Evolutionary conservation across 1,284 basidiomycete genomes (phyloP), one percentile per base, ranked within the genome.

Genomic region (Coniferiporia weirii): DNA sequence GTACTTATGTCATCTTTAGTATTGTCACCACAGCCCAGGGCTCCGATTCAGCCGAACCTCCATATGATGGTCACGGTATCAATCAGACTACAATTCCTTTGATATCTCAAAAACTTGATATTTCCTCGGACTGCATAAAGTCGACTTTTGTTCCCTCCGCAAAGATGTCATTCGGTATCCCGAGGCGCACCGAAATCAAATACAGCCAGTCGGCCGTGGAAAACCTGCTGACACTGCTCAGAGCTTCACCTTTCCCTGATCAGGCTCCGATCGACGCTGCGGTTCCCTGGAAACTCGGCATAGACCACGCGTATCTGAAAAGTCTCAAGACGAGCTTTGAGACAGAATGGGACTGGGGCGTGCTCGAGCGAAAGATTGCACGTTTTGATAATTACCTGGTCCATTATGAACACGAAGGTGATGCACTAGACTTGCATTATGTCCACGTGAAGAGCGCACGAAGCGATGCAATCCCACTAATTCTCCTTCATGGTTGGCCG

Each of bases 401-500:
- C 19, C 59, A 61, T 20, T 61, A 63, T 48, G 61, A 64, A 20
- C 54, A 63, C 17, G 62, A 46, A 19, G 48, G 43, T 8, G 54
- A 65, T 35, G 34, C 49, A 6, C 27, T 65, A 32, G 56, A 61
- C 50, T 43, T 67, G 36, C 65, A 67, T 60, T 66, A 64, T 50
- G 53, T 68, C 1, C 63, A 68, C 57, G 62, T 61, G 43, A 63
- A 61, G 32, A 66, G 64, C 38, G 22, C 56, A 3, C 58, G 62
- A 48, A 54, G 54, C n/a, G 60, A 65, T 47, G 67, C 67, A 2
- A 63, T 67, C 34, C 67, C 67, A 27, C 38, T 68, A 9, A 57
- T 67, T 9, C 50, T 68, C n/a, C 50, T 66, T 10, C 67, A 68
- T 54, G 67, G 66, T 13, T 68, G 67, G 67, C 65, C 65, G 17